A percentile compares a stretch with the other conserved stretches of the same genome.
These are phyloP conservation scores for Myriosclerotinia duriaeana DNA, from an alignment of 2,329 filamentous ascomycete species.

Conservation along the genomic window DNA sequence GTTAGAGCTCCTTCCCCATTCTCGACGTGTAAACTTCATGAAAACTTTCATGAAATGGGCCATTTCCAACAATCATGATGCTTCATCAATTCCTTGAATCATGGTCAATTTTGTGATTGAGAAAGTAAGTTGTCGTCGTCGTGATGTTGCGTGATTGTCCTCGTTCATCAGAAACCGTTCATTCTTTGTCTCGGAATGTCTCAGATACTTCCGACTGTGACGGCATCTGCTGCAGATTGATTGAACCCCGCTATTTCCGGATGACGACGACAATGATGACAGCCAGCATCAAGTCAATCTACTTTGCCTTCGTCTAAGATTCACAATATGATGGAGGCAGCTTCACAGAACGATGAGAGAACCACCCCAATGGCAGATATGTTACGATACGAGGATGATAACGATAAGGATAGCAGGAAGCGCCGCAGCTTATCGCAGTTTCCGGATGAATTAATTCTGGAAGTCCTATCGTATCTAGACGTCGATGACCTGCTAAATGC, in stretches of 20 bases:
- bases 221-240: constrained; percentile 18
- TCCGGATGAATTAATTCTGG: constrained; percentile 45
- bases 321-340: neutral
- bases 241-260: constrained; percentile 17
- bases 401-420: constrained; percentile 5
- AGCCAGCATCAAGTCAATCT: constrained; percentile 1
- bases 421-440: constrained; percentile 16
- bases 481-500: constrained; percentile 43
- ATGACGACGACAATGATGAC: neutral
- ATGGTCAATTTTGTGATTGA: neutral
- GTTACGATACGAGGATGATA: neutral
- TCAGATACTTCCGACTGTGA: constrained; percentile 17
- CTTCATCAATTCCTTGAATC: neutral
- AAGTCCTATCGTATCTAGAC: constrained; percentile 47
- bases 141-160: neutral
- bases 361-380: neutral
- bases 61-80: neutral
- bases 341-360: neutral
- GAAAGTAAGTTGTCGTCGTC: neutral
- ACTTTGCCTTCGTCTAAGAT: neutral
- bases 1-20: neutral
- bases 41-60: neutral
- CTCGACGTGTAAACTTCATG: neutral
- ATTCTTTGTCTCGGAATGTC: constrained; percentile 22
- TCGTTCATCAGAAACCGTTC: constrained; percentile 5